Base-by-base conservation (phyloP, 2,329 filamentous ascomycete genomes). In the Oidium heveae region DNA sequence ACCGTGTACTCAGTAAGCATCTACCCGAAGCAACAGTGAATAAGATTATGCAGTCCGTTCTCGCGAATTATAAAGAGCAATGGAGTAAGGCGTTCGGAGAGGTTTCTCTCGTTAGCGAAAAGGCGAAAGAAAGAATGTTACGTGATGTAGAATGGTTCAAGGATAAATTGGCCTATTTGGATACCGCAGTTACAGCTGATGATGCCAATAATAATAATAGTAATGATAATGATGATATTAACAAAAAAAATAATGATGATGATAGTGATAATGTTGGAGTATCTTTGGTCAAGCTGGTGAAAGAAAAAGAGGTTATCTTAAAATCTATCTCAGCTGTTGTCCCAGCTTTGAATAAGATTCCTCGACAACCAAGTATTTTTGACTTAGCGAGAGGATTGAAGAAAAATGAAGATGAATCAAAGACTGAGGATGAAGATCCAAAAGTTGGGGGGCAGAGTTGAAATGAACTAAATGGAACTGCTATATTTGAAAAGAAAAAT, bases 11-110 rank as follows among this genome's bases (percentile, higher is more conserved):
- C 37, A 76, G 72, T 58, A 80, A 80, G 61, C 79, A 84, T 66
- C 68, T 86, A 32, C 74, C 75, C 0, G 77, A 82, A 32, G 71
- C 73, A 56, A 76, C 78, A 2, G 74, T 85, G 0, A 68, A 70
- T 47, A 77, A 79, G 69, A 84, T 85, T 59, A 84, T 85, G 78
- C 70, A 70, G 3, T 77, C 79, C 1, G 80, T 86, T 0, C 83
- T 83, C 62, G 70, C 71, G 52, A 78, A 71, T 60, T 85, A 84
- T 63, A 72, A 72, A 52, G 77, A 82, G 56, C 77, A 83, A 61
- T 78, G 80, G 69, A 73, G 74, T 1, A 76, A 74, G 60, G 79
- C 79, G 2, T 83, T 82, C 63, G 67, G 70, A 41, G 77, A 79
- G 50, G 75, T 75, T 16, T 65, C 66, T 9, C 68, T 84, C 41